Conservation (phyloP, 805 yeast species). For the Metschnikowia lunata region DNA sequence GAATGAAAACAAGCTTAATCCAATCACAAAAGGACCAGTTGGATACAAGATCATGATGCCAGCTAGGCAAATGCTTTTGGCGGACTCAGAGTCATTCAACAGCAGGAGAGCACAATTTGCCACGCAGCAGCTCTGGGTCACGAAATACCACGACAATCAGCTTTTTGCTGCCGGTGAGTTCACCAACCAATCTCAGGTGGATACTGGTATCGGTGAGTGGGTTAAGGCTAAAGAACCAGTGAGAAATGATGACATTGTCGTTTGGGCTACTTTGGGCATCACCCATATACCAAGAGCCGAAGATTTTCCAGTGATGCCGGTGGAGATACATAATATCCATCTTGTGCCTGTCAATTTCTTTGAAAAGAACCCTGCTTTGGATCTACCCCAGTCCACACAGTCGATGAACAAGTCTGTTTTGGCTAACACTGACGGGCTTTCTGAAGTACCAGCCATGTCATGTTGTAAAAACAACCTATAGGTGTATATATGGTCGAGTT, state of each 20-base stretch:
- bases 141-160: slow-evolving; percentile 69
- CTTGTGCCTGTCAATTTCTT: slow-evolving; percentile 73
- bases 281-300: slow-evolving; percentile 81
- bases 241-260: slow-evolving; percentile 70
- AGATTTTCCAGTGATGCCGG: slow-evolving; percentile 90
- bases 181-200: slow-evolving; percentile 82
- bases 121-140: slow-evolving; percentile 77
- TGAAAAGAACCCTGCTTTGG: slow-evolving; percentile 72
- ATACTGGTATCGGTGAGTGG: slow-evolving; percentile 70
- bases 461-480: slow-evolving; percentile 38
- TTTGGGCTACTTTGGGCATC: slow-evolving; percentile 79
- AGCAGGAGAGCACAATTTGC: slow-evolving; percentile 70
- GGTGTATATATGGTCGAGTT: background rate
- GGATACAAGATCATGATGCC: slow-evolving; percentile 73
- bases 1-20: slow-evolving; percentile 69
- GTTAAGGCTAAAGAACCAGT: slow-evolving; percentile 63
- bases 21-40: slow-evolving; percentile 65
- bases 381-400: slow-evolving; percentile 68
- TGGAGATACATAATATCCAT: slow-evolving; percentile 63
- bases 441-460: slow-evolving; percentile 16
- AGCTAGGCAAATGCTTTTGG: slow-evolving; percentile 72
- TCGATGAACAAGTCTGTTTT: slow-evolving; percentile 59
- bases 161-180: slow-evolving; percentile 80
- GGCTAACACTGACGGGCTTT: slow-evolving; percentile 19
- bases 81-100: slow-evolving; percentile 58